Conservation (phyloP, 306 rosid species). For the Cicer judaicum region DNA sequence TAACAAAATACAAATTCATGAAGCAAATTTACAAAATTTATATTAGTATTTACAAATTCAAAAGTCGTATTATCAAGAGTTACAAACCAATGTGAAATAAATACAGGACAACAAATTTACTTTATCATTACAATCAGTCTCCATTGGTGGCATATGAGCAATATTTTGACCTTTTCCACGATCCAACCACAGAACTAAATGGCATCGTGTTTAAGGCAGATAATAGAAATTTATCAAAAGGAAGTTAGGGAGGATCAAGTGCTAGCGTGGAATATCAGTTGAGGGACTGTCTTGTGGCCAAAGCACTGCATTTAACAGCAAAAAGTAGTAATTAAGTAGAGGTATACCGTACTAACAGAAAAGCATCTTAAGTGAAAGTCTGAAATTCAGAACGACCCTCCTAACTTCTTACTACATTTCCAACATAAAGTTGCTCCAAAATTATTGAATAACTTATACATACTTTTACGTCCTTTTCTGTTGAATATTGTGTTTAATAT, state of each 20-base stretch:
- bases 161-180: neutral
- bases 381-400: constrained; percentile 11
- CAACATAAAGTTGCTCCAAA: neutral
- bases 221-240: constrained; percentile 10
- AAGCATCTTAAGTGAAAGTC: neutral
- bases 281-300: constrained; percentile 65
- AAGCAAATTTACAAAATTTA: too few species aligned
- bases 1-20: too few species aligned
- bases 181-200: constrained; percentile 13
- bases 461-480: neutral
- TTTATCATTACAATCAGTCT: neutral
- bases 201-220: constrained; percentile 6
- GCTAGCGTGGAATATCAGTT: constrained; percentile 37
- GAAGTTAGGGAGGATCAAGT: neutral
- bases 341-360: constrained; percentile 31
- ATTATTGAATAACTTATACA: constrained; percentile 15
- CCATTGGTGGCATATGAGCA: neutral
- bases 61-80: neutral
- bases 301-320: constrained; percentile 62
- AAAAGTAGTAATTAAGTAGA: constrained; percentile 11
- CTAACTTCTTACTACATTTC: neutral
- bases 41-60: neutral
- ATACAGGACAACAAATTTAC: too few species aligned
- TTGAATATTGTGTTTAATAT: too few species aligned
- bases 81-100: neutral